phyloP scores from a whole-genome alignment of 169 alveolate genomes.

The Perkinsus chesapeaki region DNA sequence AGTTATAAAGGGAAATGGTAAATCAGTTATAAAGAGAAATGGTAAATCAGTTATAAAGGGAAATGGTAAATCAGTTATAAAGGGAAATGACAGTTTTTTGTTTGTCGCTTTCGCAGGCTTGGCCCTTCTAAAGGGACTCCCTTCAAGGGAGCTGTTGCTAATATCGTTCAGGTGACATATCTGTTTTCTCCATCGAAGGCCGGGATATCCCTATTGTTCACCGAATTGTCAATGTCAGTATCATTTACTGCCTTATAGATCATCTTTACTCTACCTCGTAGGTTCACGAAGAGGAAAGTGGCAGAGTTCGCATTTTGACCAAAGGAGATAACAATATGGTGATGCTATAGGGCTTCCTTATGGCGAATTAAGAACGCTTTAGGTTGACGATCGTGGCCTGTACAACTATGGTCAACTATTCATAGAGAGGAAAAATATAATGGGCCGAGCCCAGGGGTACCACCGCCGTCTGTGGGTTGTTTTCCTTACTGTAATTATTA shows the following conservation, averaged over 20 bases:
- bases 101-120: too few relatives aligned
- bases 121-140: too few relatives aligned
- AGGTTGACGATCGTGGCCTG: slow-evolving; percentile 86
- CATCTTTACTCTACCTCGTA: not conserved
- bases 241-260: slow-evolving; percentile 18
- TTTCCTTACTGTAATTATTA: slow-evolving; percentile 20
- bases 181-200: slow-evolving; percentile 72
- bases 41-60: too few relatives aligned
- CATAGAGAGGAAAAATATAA: slow-evolving; percentile 52
- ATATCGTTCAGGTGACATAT: slow-evolving; percentile 63
- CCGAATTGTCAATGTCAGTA: slow-evolving; percentile 68
- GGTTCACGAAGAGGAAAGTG: slow-evolving; percentile 38
- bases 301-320: slow-evolving; percentile 66
- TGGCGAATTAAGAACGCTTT: not conserved
- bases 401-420: slow-evolving; percentile 65
- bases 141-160: too few relatives aligned
- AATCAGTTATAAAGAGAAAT: too few relatives aligned
- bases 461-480: not conserved
- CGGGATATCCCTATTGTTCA: slow-evolving; percentile 90
- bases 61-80: too few relatives aligned
- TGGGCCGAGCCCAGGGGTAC: slow-evolving; percentile 70
- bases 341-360: not conserved
- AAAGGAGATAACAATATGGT: slow-evolving; percentile 86
- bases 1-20: too few relatives aligned
- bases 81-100: too few relatives aligned